Evolutionary conservation across 345 rosid species (phyloP).

Genomic region (Trapa incisa): DNA sequence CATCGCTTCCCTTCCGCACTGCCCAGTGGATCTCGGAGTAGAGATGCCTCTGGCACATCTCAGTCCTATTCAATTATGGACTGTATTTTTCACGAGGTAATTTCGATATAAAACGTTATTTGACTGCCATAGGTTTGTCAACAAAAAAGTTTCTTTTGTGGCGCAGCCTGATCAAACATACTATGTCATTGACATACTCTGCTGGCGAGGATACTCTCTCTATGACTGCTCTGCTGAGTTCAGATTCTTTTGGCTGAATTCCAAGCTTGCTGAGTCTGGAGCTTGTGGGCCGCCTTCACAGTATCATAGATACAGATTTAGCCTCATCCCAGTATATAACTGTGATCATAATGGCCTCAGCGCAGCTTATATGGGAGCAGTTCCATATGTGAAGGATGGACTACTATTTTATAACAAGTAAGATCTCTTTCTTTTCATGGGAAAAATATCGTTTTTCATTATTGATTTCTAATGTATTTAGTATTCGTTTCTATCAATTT

Average conservation of each 20-base stretch:
- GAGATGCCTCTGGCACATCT: constrained; percentile 51
- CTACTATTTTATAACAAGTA: constrained; percentile 88
- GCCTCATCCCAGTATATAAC: constrained; percentile 40
- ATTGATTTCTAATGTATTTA: not conserved
- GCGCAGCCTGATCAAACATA: constrained; percentile 76
- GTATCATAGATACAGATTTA: constrained; percentile 61
- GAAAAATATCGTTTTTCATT: not conserved
- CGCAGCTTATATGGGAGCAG: constrained; percentile 45
- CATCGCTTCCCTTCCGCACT: constrained; percentile 79
- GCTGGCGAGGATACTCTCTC: constrained; percentile 86
- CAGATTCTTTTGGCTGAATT: constrained; percentile 81
- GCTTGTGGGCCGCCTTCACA: constrained; percentile 67
- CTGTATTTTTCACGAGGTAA: constrained; percentile 92
- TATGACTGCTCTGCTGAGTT: constrained; percentile 89
- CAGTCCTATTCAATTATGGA: constrained; percentile 77
- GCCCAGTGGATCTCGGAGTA: constrained; percentile 65
- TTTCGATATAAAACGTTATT: not conserved
- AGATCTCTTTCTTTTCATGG: constrained; percentile 4
- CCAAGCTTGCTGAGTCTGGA: constrained; percentile 81
- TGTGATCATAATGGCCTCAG: constrained; percentile 66
- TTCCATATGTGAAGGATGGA: constrained; percentile 77
- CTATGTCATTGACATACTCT: constrained; percentile 82
- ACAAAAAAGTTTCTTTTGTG: not conserved
- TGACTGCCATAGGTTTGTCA: constrained; percentile 1
- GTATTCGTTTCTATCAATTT: not conserved